A percentile compares a stretch with the other conserved stretches of the same genome.
phyloP scores from a whole-genome alignment of 352 stramenopile genomes.

The Thalassiosira allenii region DNA sequence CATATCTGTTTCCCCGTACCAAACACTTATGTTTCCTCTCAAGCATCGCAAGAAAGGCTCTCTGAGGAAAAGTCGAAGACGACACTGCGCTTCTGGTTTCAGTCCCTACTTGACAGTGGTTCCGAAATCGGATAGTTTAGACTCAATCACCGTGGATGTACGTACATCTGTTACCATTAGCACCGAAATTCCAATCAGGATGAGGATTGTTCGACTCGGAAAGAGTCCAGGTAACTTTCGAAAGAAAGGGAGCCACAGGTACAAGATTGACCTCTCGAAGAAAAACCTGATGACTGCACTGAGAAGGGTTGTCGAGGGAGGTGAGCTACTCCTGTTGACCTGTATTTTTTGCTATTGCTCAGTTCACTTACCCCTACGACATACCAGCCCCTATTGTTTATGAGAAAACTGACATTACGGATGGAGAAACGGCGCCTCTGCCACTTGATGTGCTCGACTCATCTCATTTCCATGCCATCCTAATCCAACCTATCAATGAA shows the following conservation, averaged over 20 bases:
- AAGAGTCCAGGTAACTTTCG: conserved; percentile 27
- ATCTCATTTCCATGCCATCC: conserved; percentile 46
- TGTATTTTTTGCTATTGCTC: too few species aligned
- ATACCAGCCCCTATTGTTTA: conserved; percentile 54
- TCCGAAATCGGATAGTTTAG: conserved; percentile 34
- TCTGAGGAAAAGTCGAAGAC: conserved; percentile 5
- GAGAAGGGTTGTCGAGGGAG: conserved; percentile 36
- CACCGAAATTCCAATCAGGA: conserved; percentile 45
- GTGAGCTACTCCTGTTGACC: too few species aligned
- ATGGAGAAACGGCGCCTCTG: conserved; percentile 14
- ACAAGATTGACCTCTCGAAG: conserved; percentile 36
- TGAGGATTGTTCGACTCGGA: conserved; percentile 51
- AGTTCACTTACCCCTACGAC: too few species aligned
- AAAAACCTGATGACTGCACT: conserved; percentile 42
- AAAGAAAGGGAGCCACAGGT: conserved; percentile 21
- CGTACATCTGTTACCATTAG: conserved; percentile 34
- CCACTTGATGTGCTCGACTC: conserved; percentile 43
- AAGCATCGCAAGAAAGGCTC: conserved; percentile 31
- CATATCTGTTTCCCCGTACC: conserved; percentile 42
- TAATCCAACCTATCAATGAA: conserved; percentile 45
- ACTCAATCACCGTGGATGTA: conserved; percentile 44
- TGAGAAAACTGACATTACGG: conserved; percentile 25
- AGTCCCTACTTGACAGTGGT: conserved; percentile 38
- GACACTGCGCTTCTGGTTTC: conserved; percentile 13
- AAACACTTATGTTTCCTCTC: conserved; percentile 49